Evolutionary conservation across 306 rosid genomes (phyloP), one percentile per base, ranked within the genome.

Genomic region (Pterocarpus santalinus): DNA sequence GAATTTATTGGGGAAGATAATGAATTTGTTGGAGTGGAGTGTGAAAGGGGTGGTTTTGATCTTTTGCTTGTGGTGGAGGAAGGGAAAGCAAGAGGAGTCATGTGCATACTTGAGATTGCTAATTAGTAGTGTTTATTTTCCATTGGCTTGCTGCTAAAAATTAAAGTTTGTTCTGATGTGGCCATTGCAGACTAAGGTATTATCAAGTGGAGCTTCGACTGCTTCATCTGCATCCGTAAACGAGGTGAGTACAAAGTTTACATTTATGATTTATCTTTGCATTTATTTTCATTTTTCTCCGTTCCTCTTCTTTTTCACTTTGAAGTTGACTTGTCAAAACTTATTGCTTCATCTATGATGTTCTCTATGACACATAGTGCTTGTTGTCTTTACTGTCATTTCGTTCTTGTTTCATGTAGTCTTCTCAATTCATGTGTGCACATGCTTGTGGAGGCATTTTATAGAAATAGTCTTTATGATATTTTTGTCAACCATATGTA

Each of bases 151-250:
- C 39, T 44, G 8, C 66, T 83, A 72, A 82, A 41, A 41, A 22
- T 0, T 22, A 2, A 22, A 22, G 13, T 62, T 55, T 30, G 36
- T 34, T 1, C 12, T 14, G 39, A 44, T 65, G 51, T 68, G 34
- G n/a, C 55, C 39, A 32, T 75, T 75, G 64, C 87, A 84, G 87
- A 84, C 1, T 39, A 84, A 84, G 81, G 83, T 16, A 38, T 60
- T 69, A 32, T 52, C 86, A 65, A 72, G 83, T 65, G 86, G 79
- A 71, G 52, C 71, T 30, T 71, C 83, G 15, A 35, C 83, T 36
- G 80, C 80, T 28, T 58, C 87, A 67, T 3, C 87, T 66, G 77
- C 83, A 5, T 73, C 81, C 44, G 43, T 77, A 49, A 79, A 79
- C 35, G 57, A 4, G 67, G 87, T 79, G 43, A 68, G 81, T 63